Evolutionary conservation across 306 rosid species (phyloP).

Genomic region (Sesbania bispinosa): DNA sequence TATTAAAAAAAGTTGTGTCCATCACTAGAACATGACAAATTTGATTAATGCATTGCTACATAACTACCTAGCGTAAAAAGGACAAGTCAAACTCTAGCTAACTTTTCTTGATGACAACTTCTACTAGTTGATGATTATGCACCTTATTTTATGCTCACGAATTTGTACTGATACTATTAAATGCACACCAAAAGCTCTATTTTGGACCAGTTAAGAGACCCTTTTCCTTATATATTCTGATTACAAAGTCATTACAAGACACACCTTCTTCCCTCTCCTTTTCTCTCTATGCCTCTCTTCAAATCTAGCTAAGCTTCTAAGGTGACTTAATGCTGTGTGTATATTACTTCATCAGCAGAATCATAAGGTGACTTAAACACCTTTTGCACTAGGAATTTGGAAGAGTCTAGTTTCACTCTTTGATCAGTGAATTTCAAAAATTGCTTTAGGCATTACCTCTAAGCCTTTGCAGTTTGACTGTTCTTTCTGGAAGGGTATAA

Average conservation of each 20-base stretch:
- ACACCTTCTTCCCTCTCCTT: not conserved
- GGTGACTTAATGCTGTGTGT: not conserved
- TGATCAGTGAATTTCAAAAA: not conserved
- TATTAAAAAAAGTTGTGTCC: not conserved
- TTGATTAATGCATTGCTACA: slow-evolving; percentile 24
- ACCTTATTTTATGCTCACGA: slow-evolving; percentile 34
- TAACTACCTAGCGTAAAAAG: slow-evolving; percentile 24
- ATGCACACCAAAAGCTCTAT: slow-evolving; percentile 31
- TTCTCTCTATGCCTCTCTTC: not conserved
- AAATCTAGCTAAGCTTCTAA: slow-evolving; percentile 6
- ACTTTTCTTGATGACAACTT: slow-evolving; percentile 32
- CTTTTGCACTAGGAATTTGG: not conserved
- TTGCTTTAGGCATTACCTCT: no score
- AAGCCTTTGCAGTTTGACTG: no score
- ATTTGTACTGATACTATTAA: slow-evolving; percentile 22
- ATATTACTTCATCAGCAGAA: slow-evolving; percentile 7
- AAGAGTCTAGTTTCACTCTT: not conserved
- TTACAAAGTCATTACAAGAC: not conserved
- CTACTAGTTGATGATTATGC: slow-evolving; percentile 42
- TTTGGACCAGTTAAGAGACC: slow-evolving; percentile 36
- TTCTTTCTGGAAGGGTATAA: slow-evolving; percentile 21
- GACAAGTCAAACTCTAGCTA: slow-evolving; percentile 43
- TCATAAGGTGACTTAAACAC: not conserved
- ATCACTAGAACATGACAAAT: slow-evolving; percentile 25
- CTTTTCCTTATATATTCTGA: not conserved